Conservation (phyloP, 768 basidiomycete genomes). For the Clitopilus passeckerianus region DNA sequence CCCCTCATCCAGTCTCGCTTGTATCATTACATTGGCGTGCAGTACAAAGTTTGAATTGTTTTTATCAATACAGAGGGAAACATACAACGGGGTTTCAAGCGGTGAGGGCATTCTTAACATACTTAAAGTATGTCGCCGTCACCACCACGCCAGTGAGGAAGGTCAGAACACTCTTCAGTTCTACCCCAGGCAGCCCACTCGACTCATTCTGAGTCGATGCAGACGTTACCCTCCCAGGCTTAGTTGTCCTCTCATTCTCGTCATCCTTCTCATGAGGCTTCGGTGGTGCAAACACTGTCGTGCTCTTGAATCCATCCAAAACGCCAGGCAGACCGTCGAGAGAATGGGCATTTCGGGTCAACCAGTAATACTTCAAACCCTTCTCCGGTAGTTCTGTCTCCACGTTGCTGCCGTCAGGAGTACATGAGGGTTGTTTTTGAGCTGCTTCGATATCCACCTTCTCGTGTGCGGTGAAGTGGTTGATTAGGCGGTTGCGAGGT, state of each 20-base stretch:
- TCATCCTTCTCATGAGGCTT: background rate
- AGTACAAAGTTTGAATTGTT: too few species aligned
- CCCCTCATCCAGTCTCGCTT: too few species aligned
- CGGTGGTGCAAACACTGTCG: background rate
- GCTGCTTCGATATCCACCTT: background rate
- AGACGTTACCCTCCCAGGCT: too few species aligned
- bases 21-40: too few species aligned
- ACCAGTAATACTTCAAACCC: background rate
- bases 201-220: background rate
- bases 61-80: background rate
- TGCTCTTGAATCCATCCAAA: background rate
- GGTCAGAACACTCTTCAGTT: background rate
- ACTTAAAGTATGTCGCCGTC: background rate
- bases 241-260: background rate
- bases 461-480: background rate
- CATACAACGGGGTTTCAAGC: background rate
- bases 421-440: background rate
- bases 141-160: background rate
- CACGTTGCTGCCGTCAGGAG: background rate
- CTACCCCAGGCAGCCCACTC: background rate
- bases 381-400: background rate
- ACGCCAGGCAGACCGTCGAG: slow-evolving; percentile 1
- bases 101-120: background rate
- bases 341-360: background rate
- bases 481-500: slow-evolving; percentile 31